Conservation (phyloP, 1,284 basidiomycete species). For the Coriolopsis trogii region DNA sequence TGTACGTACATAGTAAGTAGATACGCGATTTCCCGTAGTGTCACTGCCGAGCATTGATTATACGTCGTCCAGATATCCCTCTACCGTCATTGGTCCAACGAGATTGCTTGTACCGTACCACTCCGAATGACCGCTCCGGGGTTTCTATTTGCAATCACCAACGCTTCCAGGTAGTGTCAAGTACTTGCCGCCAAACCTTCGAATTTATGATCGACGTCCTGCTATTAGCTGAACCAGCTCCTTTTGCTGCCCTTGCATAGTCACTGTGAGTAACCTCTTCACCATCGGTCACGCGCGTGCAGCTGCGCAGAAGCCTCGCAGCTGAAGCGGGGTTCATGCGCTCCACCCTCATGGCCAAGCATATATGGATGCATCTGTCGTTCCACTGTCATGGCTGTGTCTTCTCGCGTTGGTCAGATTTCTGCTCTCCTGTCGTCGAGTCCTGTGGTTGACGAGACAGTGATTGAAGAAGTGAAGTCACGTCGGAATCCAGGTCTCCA, state of each 20-base stretch:
- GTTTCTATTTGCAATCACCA: too few relatives aligned
- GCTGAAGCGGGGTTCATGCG: constrained; percentile 1
- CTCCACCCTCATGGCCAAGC: neutral
- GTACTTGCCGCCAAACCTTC: too few relatives aligned
- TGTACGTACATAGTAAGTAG: neutral
- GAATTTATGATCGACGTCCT: too few relatives aligned
- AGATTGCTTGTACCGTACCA: neutral
- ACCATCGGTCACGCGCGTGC: neutral
- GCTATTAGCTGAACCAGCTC: too few relatives aligned
- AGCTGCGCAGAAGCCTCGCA: neutral
- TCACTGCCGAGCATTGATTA: too few relatives aligned
- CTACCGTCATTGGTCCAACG: neutral
- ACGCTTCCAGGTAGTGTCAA: too few relatives aligned
- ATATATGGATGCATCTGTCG: constrained; percentile 1
- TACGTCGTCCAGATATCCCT: neutral
- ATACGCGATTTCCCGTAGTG: neutral
- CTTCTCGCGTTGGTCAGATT: neutral
- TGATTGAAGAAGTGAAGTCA: neutral
- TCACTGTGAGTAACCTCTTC: neutral
- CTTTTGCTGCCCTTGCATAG: too few relatives aligned
- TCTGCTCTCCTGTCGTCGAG: neutral
- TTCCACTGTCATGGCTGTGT: neutral
- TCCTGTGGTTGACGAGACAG: neutral
- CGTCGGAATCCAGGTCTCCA: neutral
- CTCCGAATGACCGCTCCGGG: too few relatives aligned